These are phyloP conservation scores for Clonostachys sp. DNA, from an alignment of 2,329 filamentous ascomycete species.

Conservation along the genomic window DNA sequence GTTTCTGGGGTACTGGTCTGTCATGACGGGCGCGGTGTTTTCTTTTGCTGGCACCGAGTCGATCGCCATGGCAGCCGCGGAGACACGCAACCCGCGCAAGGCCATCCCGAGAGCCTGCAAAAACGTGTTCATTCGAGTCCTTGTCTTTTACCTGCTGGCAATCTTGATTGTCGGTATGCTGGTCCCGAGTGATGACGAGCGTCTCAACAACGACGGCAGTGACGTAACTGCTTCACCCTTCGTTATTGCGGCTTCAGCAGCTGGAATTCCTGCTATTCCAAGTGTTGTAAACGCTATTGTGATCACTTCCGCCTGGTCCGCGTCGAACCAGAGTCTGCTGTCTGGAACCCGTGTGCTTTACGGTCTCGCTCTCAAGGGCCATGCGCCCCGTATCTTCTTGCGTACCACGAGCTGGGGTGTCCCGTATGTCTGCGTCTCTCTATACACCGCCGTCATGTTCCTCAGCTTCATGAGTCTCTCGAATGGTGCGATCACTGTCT, in stretches of 20 bases:
- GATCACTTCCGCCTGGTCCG: constrained; percentile 66
- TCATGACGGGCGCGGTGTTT: constrained; percentile 60
- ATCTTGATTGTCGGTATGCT: constrained; percentile 69
- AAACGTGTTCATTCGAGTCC: constrained; percentile 68
- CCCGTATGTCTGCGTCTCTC: constrained; percentile 51
- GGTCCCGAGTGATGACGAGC: constrained; percentile 53
- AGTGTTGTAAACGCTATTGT: constrained; percentile 75
- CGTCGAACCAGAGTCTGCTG: constrained; percentile 62
- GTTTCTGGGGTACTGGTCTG: constrained; percentile 48
- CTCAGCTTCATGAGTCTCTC: constrained; percentile 55
- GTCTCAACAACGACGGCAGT: constrained; percentile 38
- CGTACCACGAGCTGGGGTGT: constrained; percentile 58
- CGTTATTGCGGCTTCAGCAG: constrained; percentile 67
- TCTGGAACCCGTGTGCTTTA: constrained; percentile 56
- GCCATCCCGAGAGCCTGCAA: constrained; percentile 68
- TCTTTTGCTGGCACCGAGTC: constrained; percentile 64
- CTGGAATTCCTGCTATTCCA: constrained; percentile 62
- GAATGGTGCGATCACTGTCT: constrained; percentile 55
- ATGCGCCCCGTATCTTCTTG: constrained; percentile 53
- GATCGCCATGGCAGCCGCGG: constrained; percentile 57
- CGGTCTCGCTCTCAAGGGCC: constrained; percentile 53
- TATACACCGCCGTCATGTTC: constrained; percentile 49
- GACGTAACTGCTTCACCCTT: constrained; percentile 53
- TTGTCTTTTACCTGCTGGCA: constrained; percentile 65
- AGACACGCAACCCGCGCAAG: constrained; percentile 55